Base-by-base conservation (phyloP, 306 rosid genomes). In the Dicorynia guianensis region DNA sequence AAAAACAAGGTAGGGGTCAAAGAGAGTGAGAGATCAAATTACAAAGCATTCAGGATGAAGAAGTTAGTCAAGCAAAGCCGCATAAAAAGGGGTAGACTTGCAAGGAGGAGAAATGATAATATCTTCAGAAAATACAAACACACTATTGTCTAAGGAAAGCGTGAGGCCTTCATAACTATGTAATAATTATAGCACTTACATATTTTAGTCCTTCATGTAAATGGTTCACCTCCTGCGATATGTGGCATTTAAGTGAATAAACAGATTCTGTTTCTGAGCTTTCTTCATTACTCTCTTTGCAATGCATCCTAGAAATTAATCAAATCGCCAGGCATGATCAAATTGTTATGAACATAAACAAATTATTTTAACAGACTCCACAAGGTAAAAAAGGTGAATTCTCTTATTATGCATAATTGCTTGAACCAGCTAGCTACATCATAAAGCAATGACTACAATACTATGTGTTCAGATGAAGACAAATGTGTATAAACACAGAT, bases 151-250 rank as follows among this genome's bases (percentile, higher is more conserved):
- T 9, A 52, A 13, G 36, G 43, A 70, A 69, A 53, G 56, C 44
- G 10, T 43, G 63, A 47, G 54, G 68, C 19, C 48, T 59, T 67
- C 40, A 68, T 4, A 69, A 52, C 76, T 44, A 39, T 59, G 36
- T 35, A 36, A 43, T 60, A 47, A 40, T 53, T 52, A 57, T 67
- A 36, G 46, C 42, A 82, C 98, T 90, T 82, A 96, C 99, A 82
- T 96, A 98, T 80, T 96, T 92, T 74, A 96, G 79, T 70, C 99
- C 99, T 89, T 96, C 99, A 63, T 87, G 92, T 86, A 96, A 84
- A 87, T 96, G 99, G 89, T 96, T 96, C 86, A 96, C 99, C 72
- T 96, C 99, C 0, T 96, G 99, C 0, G 98, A 96, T 85, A 96
- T 96, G 88, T 96, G 98, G 85, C 99, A 96, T 81, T 96, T 96